Evolutionary conservation across 345 rosid species (phyloP), one percentile per base, ranked within the genome.

Genomic region (Citrus glauca): DNA sequence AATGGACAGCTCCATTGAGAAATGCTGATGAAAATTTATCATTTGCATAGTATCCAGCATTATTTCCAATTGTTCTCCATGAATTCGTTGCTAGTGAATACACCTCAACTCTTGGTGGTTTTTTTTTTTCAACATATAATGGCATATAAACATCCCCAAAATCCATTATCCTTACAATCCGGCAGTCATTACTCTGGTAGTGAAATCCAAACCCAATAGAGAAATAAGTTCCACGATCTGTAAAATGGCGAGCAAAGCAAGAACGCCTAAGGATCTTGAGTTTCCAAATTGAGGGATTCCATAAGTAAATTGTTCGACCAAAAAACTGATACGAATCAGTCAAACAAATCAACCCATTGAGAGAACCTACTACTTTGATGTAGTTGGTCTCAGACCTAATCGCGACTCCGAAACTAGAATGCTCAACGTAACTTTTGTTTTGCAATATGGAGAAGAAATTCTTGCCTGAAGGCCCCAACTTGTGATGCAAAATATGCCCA

Each of bases 281-380:
- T 33, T 33, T 55, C 19, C 63, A 71, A 20, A 71, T 55, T 8
- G 28, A 9, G 22, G 74, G 63, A 55, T 71, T 71, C 74, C 74
- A 71, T 25, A 71, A 71, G 56, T 55, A 71, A 16, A 71, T 71
- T 20, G 62, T 53, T 71, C 62, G 50, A 33, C 75, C 75, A n/a
- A 72, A 72, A n/a, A 0, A 10, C 2, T 35, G 32, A 56, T 57
- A 14, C 0, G 35, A 72, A 57, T 57, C 75, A 10, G 66, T 33
- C 75, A 72, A n/a, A 59, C 65, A 57, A 56, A 72, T 16, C 16
- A 72, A 35, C 66, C 75, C 75, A 72, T 72, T 59, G n/a, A 72
- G 4, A 72, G 66, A 72, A 35, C 64, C 75, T 7, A 42, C 66
- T 35, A 72, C 3, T n/a, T 72, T 25, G 48, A 72, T 56, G 66